Base-by-base conservation (phyloP, 495 filamentous ascomycete species). In the Lentithecium fluviatile region DNA sequence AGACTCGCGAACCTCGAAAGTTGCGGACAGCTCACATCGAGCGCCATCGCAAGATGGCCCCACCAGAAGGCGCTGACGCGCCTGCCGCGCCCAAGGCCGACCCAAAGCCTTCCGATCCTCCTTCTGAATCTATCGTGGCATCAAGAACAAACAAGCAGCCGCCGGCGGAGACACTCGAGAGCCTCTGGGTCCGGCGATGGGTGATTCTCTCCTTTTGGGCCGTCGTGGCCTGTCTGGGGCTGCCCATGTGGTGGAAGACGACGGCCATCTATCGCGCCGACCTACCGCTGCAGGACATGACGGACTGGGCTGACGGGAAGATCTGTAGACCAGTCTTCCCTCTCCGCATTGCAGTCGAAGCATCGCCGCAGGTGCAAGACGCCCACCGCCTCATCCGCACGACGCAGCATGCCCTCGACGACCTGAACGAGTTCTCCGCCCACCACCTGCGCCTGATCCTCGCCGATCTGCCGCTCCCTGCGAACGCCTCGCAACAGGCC, bases 161-260 rank as follows among this genome's bases (percentile, higher is more conserved):
- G 13, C 86, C 91, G 47, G 86, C 90, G 47, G 92, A 96, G 74
- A 85, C 83, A 52, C 73, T 80, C 38, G 83, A 86, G 59, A 84
- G 85, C 51, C 76, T 89, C 20, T 82, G 80, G 67, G 80, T 82
- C 43, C 86, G 92, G 49, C 80, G 81, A 52, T 78, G 75, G 53
- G 88, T 97, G 45, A 86, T 98, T 66, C 73, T 88, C 50, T 91
- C 94, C 6, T 97, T 97, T 69, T 97, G 94, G 95, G 77, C 82
- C 19, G 85, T 96, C 15, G 90, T 95, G 12, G 70, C 95, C 23
- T 82, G 88, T 32, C 77, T 97, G 17, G 95, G 94, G 17, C 74
- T 97, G 60, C 94, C 94, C 64, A 86, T 96, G 85, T 98, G 94
- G 94, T 90, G 90, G 85, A 85, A 85, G 71, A 97, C 94, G n/a